Base-by-base conservation (phyloP, 352 stramenopile species). In the Phytophthora hibernalis region DNA sequence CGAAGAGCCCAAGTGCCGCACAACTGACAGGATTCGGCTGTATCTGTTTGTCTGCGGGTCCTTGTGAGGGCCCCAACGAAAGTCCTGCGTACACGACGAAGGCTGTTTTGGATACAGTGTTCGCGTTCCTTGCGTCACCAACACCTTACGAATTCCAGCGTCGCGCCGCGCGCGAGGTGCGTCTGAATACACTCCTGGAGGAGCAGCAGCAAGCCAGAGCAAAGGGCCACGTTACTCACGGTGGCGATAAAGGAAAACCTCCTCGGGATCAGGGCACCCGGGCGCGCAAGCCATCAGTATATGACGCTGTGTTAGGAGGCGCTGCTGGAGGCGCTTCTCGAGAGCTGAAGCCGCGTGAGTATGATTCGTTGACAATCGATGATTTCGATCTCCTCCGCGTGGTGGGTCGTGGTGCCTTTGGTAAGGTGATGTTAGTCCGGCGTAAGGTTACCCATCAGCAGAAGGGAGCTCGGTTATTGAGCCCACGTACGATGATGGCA, bases 301-400 rank as follows among this genome's bases (percentile, higher is more conserved):
- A 67, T 13, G 68, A 76, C 35, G 54, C 58, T 0, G 64, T 72
- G 9, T 50, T 76, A 3, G 67, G 61, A 47, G 63, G 64, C 16
- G 54, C 37, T 11, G 57, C 64, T 20, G 68, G 68, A 33, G 40
- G 56, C n/a, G 45, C 62, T n/a, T 30, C 60, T 48, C 61, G 51
- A 2, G 61, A 77, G 35, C 47, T 77, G 16, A 65, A 75, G 54
- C 73, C 66, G 11, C 70, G 73, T 7, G 78, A 81, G 52, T 80
- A 91, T 45, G 82, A 87, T 24, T 73, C 76, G 2, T 65, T 97
- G 44, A 83, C 70, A 3, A 90, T 98, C 16, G 92, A 98, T 33
- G 97, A 99, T 65, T 99, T 99, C 74, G 90, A 99, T 61, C 72
- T 99, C 3, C 80, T 99, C 21, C 96, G 94, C 22, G 96, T 99